Conservation (phyloP, 2,329 filamentous ascomycete genomes). For the Alternaria atra region DNA sequence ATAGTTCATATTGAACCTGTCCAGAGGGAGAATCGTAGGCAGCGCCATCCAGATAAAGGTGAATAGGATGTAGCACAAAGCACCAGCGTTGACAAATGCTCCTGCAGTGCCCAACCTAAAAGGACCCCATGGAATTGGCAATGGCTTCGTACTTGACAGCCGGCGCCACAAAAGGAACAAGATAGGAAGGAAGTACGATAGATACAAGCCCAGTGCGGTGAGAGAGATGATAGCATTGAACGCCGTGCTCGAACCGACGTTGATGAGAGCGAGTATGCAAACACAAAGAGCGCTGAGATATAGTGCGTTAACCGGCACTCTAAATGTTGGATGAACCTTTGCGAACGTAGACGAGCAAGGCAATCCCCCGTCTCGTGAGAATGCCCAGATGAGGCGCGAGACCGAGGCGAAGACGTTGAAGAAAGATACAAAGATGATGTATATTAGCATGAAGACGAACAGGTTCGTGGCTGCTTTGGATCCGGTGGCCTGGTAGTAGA, state of each 20-base stretch:
- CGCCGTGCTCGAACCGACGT: slow-evolving; percentile 36
- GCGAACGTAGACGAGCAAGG: slow-evolving; percentile 46
- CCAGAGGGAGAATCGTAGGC: slow-evolving; percentile 31
- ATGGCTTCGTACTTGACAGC: slow-evolving; percentile 13
- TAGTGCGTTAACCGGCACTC: slow-evolving; percentile 32
- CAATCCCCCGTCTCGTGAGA: slow-evolving; percentile 57
- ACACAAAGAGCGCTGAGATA: slow-evolving; percentile 26
- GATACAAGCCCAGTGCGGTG: slow-evolving; percentile 37
- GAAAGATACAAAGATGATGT: slow-evolving; percentile 47
- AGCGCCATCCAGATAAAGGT: slow-evolving; percentile 40
- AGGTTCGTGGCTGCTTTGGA: slow-evolving; percentile 54
- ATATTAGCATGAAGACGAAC: slow-evolving; percentile 38
- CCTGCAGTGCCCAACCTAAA: slow-evolving; percentile 34
- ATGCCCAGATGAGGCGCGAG: slow-evolving; percentile 60
- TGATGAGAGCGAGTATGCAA: slow-evolving; percentile 45
- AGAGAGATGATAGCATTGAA: slow-evolving; percentile 46
- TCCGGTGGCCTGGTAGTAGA: slow-evolving; percentile 51
- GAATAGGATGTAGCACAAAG: slow-evolving; percentile 36
- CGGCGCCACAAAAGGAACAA: slow-evolving; percentile 33
- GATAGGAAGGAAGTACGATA: slow-evolving; percentile 43
- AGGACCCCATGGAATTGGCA: slow-evolving; percentile 29
- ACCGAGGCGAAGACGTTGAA: slow-evolving; percentile 57
- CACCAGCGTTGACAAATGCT: slow-evolving; percentile 30
- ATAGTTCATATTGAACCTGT: slow-evolving; percentile 37
- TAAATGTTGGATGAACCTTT: slow-evolving; percentile 31